Base-by-base conservation (phyloP, 306 rosid species). In the Quercus variabilis region DNA sequence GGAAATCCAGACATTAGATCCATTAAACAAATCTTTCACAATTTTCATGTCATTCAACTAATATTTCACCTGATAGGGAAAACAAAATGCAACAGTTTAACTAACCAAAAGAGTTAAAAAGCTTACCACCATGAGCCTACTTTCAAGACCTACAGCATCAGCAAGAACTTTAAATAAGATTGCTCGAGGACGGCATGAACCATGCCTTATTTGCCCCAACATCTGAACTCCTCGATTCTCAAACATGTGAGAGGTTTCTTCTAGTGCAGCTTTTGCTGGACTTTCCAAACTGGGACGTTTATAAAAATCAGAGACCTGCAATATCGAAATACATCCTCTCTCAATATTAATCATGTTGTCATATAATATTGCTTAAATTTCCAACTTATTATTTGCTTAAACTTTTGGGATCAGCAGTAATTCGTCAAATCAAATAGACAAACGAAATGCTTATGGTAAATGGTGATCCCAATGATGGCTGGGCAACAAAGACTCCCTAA, bases 121-220 rank as follows among this genome's bases (percentile, higher is more conserved):
- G 76, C 97, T 96, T 90, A 96, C 99, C 99, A 89, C 94, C 88
- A 89, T 78, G 43, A 96, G 92, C 77, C 84, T 89, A 80, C 99
- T 90, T 88, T 96, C 98, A 79, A 96, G 99, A 58, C 97, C 98
- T n/a, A 96, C 93, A 85, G 97, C 79, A 85, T 96, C 99, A 20
- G 98, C 98, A 65, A 96, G 85, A 79, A 83, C 97, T 90, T 96
- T 96, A 83, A 96, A 96, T 82, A 96, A 90, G 79, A 96, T 88
- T 62, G 98, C 98, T 57, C 98, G 90, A 79, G 97, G 94, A 69
- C 93, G 94, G 86, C 99, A 93, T 65, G 98, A 93, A 81, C 99
- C 99, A 55, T 93, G 88, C 80, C 77, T 93, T 84, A 96, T 91
- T 88, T 96, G 96, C 84, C 99, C 99, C 73, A 96, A 90, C 74